phyloP scores from a whole-genome alignment of 148 eudicot genomes.

The Polygonum aviculare region DNA sequence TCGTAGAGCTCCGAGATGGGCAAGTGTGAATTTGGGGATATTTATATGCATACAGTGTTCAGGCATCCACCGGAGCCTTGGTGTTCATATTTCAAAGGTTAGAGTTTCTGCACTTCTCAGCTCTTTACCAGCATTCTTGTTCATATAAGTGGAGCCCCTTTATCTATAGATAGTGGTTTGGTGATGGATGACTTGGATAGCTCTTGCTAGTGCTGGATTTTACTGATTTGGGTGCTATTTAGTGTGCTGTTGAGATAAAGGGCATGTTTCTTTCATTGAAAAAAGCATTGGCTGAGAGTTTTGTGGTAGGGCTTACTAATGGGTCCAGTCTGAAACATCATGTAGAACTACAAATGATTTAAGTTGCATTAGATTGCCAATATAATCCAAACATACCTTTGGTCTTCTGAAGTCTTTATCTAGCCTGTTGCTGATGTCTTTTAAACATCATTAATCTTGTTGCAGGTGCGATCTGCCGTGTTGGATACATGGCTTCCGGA shows the following conservation, averaged over 20 bases:
- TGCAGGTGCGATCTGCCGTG: slow-evolving; percentile 65
- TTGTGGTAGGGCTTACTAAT: background rate
- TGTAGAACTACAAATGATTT: background rate
- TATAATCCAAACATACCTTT: too few species aligned
- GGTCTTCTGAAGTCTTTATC: background rate
- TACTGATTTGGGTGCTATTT: background rate
- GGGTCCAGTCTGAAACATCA: background rate
- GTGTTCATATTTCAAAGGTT: slow-evolving; percentile 76
- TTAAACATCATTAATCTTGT: slow-evolving; percentile 5
- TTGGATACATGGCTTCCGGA: slow-evolving; percentile 79
- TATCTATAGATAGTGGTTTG: background rate
- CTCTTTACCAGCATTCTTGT: background rate
- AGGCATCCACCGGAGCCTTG: slow-evolving; percentile 67
- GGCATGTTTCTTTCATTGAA: background rate
- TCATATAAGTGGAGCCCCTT: background rate
- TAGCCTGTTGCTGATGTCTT: background rate
- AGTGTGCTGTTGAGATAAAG: background rate
- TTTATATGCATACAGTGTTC: slow-evolving; percentile 71
- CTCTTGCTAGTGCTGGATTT: slow-evolving; percentile 1
- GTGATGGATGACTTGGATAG: slow-evolving; percentile 9
- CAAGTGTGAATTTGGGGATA: slow-evolving; percentile 69
- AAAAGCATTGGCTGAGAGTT: background rate
- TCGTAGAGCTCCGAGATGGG: slow-evolving; percentile 77
- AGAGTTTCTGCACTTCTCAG: background rate
- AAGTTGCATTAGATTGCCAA: too few species aligned